Evolutionary conservation across 129 eudicot genomes (phyloP).

Genomic region (Dittrichia graveolens): DNA sequence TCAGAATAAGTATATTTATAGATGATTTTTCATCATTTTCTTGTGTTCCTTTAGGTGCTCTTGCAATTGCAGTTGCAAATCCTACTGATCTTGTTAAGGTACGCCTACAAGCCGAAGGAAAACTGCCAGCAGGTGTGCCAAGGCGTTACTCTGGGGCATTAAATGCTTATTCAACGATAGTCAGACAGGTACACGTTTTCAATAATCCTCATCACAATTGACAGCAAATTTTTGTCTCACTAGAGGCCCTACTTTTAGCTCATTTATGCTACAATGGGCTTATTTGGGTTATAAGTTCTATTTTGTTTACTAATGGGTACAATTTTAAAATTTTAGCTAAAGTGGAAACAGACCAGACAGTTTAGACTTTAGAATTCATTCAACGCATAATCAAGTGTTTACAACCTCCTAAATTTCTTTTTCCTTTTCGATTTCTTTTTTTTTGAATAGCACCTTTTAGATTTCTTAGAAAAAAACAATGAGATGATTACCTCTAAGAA

Average conservation of each 20-base stretch:
- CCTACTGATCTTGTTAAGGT: constrained; percentile 92
- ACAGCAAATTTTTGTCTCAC: background rate
- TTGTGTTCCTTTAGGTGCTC: constrained; percentile 53
- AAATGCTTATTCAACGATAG: constrained; percentile 77
- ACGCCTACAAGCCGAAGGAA: constrained; percentile 86
- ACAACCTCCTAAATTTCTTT: too few relatives aligned
- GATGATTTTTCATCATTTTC: constrained; percentile 13
- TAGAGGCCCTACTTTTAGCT: background rate
- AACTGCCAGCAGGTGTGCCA: constrained; percentile 72
- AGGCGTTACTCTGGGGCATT: constrained; percentile 86
- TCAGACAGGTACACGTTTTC: constrained; percentile 57
- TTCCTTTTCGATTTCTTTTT: too few relatives aligned
- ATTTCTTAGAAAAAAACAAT: too few relatives aligned
- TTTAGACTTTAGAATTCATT: too few relatives aligned
- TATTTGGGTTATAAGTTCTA: background rate
- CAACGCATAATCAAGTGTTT: too few relatives aligned
- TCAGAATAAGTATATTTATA: constrained; percentile 2
- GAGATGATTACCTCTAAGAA: too few relatives aligned
- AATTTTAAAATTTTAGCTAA: background rate
- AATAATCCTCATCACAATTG: constrained; percentile 5
- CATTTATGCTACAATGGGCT: background rate
- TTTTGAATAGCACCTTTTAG: too few relatives aligned
- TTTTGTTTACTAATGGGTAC: background rate
- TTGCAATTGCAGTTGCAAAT: constrained; percentile 70
- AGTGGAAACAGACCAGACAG: too few relatives aligned